Evolutionary conservation across 352 stramenopile genomes (phyloP).

Genomic region (Phytophthora tubulina): DNA sequence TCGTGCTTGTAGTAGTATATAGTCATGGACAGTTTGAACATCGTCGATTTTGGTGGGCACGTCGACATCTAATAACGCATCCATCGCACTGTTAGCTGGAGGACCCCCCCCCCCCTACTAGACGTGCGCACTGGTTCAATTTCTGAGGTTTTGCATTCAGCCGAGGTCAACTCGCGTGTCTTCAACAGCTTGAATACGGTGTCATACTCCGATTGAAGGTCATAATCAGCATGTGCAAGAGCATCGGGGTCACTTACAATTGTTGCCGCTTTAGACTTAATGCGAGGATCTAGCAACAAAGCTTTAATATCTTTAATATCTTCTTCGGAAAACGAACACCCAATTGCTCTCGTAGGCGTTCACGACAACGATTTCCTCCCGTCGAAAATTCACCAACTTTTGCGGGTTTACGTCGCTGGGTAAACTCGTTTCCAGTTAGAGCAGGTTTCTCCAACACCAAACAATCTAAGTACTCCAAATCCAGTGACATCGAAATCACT

Average conservation of each 20-base stretch:
- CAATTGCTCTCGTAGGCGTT: slow-evolving; percentile 1
- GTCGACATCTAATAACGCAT: background rate
- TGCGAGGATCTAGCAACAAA: slow-evolving; percentile 6
- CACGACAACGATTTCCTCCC: background rate
- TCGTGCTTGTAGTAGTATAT: background rate
- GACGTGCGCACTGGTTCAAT: too few relatives aligned
- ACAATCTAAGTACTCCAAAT: background rate
- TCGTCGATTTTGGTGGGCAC: background rate
- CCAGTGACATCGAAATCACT: background rate
- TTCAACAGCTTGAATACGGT: too few relatives aligned
- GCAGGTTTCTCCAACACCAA: slow-evolving; percentile 7
- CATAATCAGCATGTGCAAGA: background rate
- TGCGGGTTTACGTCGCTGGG: background rate
- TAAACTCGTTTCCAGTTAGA: background rate
- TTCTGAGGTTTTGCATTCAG: too few relatives aligned
- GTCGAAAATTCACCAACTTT: slow-evolving; percentile 3
- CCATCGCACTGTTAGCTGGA: too few relatives aligned
- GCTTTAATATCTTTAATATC: slow-evolving; percentile 19
- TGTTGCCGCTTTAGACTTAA: slow-evolving; percentile 18
- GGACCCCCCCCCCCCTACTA: too few relatives aligned
- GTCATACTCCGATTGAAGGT: slow-evolving; percentile 2
- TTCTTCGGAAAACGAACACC: background rate
- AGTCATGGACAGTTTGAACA: background rate
- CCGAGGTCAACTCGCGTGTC: too few relatives aligned
- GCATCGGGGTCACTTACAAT: slow-evolving; percentile 5